Evolutionary conservation across 1,284 basidiomycete genomes (phyloP).

Genomic region (Cystobasidium sp.): DNA sequence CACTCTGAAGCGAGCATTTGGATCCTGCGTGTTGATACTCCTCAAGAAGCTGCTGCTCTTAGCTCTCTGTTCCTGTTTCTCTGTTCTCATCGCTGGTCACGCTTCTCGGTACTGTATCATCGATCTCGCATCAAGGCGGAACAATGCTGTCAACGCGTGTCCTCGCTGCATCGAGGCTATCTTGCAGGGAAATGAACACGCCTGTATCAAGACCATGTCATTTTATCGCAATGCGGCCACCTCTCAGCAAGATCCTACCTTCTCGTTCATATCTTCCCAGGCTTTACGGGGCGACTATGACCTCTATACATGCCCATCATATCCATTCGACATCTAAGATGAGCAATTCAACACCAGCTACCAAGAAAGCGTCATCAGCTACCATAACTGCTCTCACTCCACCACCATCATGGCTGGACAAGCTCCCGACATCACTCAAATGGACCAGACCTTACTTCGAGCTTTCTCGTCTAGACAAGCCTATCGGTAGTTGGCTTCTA

Average conservation of each 20-base stretch:
- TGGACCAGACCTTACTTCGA: conserved; percentile 72
- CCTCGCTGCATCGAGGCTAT: background rate
- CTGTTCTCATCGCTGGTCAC: background rate
- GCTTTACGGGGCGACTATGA: background rate
- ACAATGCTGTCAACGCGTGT: conserved; percentile 20
- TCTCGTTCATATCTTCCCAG: no score
- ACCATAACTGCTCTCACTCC: background rate
- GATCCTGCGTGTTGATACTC: no score
- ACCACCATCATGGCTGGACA: conserved; percentile 40
- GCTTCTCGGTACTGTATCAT: background rate
- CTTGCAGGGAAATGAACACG: background rate
- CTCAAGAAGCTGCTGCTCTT: no score
- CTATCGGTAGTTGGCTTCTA: conserved; percentile 87
- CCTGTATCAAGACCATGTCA: no score
- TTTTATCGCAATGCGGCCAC: no score
- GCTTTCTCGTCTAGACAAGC: conserved; percentile 88
- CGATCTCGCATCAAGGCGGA: background rate
- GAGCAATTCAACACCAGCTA: background rate
- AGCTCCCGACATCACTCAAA: conserved; percentile 40
- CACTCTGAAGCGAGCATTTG: no score
- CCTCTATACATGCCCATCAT: background rate
- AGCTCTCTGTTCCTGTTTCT: no score
- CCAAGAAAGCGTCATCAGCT: background rate
- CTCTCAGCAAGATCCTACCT: no score
- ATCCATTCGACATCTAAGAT: background rate